Conservation (phyloP, 2,329 filamentous ascomycete genomes). For the Fusarium heterosporum region DNA sequence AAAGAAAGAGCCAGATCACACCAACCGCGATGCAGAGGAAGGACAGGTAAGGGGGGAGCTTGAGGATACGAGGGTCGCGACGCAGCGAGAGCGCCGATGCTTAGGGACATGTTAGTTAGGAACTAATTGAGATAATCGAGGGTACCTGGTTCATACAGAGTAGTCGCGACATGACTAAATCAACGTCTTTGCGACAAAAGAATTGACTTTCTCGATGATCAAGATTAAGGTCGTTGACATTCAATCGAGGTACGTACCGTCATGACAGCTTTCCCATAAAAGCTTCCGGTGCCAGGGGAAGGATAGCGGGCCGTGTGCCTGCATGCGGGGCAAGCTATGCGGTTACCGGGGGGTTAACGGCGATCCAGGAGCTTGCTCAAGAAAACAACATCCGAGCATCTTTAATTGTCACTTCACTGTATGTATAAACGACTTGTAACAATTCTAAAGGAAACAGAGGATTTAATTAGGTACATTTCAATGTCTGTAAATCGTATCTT, state of each 20-base stretch:
- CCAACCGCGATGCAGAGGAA: slow-evolving; percentile 86
- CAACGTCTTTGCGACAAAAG: slow-evolving; percentile 25
- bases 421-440: not conserved
- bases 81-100: slow-evolving; percentile 76
- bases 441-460: not conserved
- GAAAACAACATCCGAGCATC: no score
- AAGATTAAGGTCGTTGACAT: slow-evolving; percentile 28
- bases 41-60: slow-evolving; percentile 88
- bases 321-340: slow-evolving; percentile 38
- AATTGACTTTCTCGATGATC: slow-evolving; percentile 20
- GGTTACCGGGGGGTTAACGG: slow-evolving; percentile 18
- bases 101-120: slow-evolving; percentile 44
- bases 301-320: slow-evolving; percentile 20
- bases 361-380: slow-evolving; percentile 7
- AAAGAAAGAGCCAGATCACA: slow-evolving; percentile 87
- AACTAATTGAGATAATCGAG: not conserved
- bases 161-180: slow-evolving; percentile 62
- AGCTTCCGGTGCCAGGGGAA: slow-evolving; percentile 27
- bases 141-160: slow-evolving; percentile 57
- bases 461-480: not conserved
- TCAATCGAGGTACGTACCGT: slow-evolving; percentile 42
- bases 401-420: no score
- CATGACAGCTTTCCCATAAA: slow-evolving; percentile 36
- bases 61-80: slow-evolving; percentile 83
- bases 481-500: not conserved